Conservation (phyloP, 805 yeast genomes). For the Barnettozyma californica region DNA sequence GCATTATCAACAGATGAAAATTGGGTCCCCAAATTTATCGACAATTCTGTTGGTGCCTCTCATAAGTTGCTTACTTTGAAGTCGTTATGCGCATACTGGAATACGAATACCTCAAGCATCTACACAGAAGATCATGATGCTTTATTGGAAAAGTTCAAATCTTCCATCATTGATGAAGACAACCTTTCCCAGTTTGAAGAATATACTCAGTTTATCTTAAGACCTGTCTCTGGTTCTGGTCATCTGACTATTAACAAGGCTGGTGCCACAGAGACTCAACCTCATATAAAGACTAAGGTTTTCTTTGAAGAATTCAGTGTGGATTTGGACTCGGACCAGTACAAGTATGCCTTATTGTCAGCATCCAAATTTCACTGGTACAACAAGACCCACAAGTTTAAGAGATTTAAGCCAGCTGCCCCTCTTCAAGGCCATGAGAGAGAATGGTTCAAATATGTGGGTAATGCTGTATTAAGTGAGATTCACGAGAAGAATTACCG, state of each 20-base stretch:
- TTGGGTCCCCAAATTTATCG: slow-evolving; percentile 84
- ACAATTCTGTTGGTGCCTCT: slow-evolving; percentile 60
- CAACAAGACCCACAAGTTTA: slow-evolving; percentile 67
- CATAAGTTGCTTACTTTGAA: slow-evolving; percentile 73
- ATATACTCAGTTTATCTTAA: slow-evolving; percentile 50
- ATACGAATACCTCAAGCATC: slow-evolving; percentile 55
- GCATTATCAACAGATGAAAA: slow-evolving; percentile 83
- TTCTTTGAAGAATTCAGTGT: slow-evolving; percentile 87
- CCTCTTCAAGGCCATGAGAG: slow-evolving; percentile 53
- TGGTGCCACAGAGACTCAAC: slow-evolving; percentile 62
- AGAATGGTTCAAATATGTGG: slow-evolving; percentile 82
- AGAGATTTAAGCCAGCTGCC: slow-evolving; percentile 60
- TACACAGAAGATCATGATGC: slow-evolving; percentile 42
- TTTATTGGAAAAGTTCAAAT: slow-evolving; percentile 43
- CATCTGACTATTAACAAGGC: slow-evolving; percentile 72
- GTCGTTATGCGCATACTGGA: slow-evolving; percentile 78
- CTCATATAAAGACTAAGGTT: slow-evolving; percentile 69
- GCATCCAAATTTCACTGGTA: slow-evolving; percentile 79
- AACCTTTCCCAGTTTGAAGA: slow-evolving; percentile 28
- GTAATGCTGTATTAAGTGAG: slow-evolving; percentile 67
- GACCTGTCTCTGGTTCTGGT: slow-evolving; percentile 89
- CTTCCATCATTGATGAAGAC: slow-evolving; percentile 34
- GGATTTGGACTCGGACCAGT: slow-evolving; percentile 79
- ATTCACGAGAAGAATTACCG: slow-evolving; percentile 73
- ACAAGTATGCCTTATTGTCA: slow-evolving; percentile 73